Evolutionary conservation across 768 basidiomycete genomes (phyloP).

Genomic region (Pholiota microspora): DNA sequence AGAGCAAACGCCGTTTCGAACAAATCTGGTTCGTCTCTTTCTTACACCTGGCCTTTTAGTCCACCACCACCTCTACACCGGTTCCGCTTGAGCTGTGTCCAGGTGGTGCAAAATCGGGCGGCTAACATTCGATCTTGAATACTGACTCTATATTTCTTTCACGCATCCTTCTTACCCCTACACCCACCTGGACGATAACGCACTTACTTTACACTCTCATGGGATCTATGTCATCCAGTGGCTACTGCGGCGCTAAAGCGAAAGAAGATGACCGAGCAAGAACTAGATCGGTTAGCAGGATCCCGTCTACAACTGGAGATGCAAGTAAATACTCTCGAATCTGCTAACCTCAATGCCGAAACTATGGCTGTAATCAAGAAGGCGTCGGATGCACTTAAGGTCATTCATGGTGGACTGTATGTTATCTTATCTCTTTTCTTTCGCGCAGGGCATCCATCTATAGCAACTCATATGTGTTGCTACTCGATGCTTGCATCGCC

Average conservation of each 20-base stretch:
- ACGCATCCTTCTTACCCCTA: too few relatives aligned
- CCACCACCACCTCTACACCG: conserved; percentile 6
- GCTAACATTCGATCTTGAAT: background rate
- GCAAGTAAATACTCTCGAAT: conserved; percentile 96
- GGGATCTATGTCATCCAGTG: conserved; percentile 40
- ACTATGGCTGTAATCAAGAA: conserved; percentile 98
- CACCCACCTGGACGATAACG: background rate
- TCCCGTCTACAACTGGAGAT: conserved; percentile 90
- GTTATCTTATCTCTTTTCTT: conserved; percentile 30
- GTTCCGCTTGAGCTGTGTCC: conserved; percentile 1
- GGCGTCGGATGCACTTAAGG: conserved; percentile 83
- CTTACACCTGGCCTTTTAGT: background rate
- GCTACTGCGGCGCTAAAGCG: conserved; percentile 88
- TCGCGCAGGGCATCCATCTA: background rate
- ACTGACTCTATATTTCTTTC: background rate
- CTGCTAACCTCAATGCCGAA: conserved; percentile 96
- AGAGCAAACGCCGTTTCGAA: conserved; percentile 91
- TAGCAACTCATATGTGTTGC: too few relatives aligned
- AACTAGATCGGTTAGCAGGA: conserved; percentile 83
- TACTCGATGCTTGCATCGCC: background rate
- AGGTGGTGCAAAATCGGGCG: background rate
- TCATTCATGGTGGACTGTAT: conserved; percentile 87
- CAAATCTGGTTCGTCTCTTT: conserved; percentile 71
- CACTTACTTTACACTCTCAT: conserved; percentile 1
- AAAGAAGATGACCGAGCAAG: conserved; percentile 87